Evolutionary conservation across 805 yeast genomes (phyloP), one percentile per base, ranked within the genome.

Genomic region (Myxozyma mucilagina): DNA sequence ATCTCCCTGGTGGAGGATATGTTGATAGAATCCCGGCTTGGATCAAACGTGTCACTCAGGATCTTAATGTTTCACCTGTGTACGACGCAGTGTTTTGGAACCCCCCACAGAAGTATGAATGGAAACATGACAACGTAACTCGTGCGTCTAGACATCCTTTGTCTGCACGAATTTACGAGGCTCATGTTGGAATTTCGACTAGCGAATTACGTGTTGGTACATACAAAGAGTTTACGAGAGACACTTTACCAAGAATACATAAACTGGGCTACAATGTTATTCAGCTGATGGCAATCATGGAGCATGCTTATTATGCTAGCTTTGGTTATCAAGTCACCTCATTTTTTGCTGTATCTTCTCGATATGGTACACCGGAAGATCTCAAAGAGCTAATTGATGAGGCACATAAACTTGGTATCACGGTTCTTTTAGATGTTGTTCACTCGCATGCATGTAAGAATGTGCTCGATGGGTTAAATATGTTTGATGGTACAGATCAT

Each of bases 281-380:
- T 69, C 99, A 93, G 76, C 80, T 93, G 71, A 93, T 93, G 99
- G 97, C 99, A 0, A 82, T 93, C 47, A 93, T 93, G 99, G 99
- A 93, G 75, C 99, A 93, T 73, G 98, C 99, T 1, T 93, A 93
- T 73, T 93, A 93, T 73, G 99, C 97, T 0, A 90, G 97, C 1
- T 93, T 93, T 73, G 99, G 99, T n/a, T 93, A 93, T 73, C 99
- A 93, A 74, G 86, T 93, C 32, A 92, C 98, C 24, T 89, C 87
- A 61, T 94, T 93, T 73, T 93, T 89, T 73, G 97, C 98, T 1
- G 80, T 83, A 29, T 86, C 94, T 56, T 92, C 97, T 7, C 82
- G 99, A 65, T 94, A 80, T 69, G 99, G 99, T 34, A 84, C 97
- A 0, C 98, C 99, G 1, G 98, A 94, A 68, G 97, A 94, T 53